Conservation (phyloP, 352 stramenopile genomes). For the Labyrinthula sp. region DNA sequence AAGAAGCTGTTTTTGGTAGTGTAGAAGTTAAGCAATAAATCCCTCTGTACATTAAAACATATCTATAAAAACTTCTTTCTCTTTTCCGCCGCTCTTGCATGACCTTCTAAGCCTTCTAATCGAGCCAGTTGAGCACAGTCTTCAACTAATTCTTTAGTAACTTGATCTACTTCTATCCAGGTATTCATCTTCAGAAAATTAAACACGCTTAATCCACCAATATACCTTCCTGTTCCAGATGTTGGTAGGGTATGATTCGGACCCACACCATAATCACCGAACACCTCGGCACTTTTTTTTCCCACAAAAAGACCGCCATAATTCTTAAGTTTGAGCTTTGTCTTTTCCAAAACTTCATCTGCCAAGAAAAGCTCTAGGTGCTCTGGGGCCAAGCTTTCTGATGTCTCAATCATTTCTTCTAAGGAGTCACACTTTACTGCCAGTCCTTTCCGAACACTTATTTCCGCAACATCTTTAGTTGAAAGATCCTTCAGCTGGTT, state of each 20-base stretch:
- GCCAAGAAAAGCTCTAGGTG: constrained; percentile 73
- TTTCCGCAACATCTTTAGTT: constrained; percentile 34
- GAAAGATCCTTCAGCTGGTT: constrained; percentile 49
- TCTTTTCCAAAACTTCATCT: constrained; percentile 48
- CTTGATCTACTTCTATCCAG: constrained; percentile 86
- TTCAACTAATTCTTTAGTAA: constrained; percentile 55
- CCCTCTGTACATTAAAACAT: too few species aligned
- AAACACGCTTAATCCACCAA: constrained; percentile 84
- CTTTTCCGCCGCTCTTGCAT: constrained; percentile 45
- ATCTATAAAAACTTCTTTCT: constrained; percentile 12
- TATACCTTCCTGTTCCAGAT: constrained; percentile 83
- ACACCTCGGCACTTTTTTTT: constrained; percentile 67
- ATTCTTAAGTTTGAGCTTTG: constrained; percentile 41
- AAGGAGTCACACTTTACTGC: constrained; percentile 43
- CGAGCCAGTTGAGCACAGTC: constrained; percentile 77
- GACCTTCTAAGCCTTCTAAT: constrained; percentile 58
- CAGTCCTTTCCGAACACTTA: constrained; percentile 63
- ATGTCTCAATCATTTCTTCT: constrained; percentile 47
- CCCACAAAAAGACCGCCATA: constrained; percentile 84
- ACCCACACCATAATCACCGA: constrained; percentile 92
- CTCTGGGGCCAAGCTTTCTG: constrained; percentile 54
- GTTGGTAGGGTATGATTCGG: constrained; percentile 96
- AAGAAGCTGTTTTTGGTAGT: too few species aligned
- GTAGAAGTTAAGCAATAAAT: too few species aligned
- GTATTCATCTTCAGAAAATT: constrained; percentile 92